phyloP scores from a whole-genome alignment of 2,329 filamentous ascomycete species.

The Albophoma yamanashiensis region DNA sequence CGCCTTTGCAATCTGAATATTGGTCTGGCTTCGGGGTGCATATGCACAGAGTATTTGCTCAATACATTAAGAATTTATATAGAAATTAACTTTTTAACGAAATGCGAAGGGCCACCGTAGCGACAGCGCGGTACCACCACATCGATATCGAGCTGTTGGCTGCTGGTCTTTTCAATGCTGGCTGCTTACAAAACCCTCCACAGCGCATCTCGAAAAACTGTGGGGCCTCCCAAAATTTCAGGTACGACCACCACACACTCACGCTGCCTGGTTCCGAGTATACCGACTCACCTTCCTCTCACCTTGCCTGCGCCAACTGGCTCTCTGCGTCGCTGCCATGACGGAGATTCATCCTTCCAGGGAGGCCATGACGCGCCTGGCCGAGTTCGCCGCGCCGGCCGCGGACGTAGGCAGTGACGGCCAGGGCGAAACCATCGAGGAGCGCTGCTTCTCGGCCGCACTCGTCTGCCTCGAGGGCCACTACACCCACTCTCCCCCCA shows the following conservation, averaged over 20 bases:
- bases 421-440: constrained; percentile 44
- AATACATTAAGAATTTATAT: neutral
- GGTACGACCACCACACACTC: neutral
- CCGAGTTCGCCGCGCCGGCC: constrained; percentile 11
- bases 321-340: neutral
- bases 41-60: no score
- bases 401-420: constrained; percentile 9
- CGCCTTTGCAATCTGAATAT: no score
- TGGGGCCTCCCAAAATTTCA: neutral
- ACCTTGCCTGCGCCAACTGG: neutral
- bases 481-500: constrained; percentile 44
- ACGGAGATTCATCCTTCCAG: neutral
- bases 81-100: neutral
- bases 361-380: constrained; percentile 14
- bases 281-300: neutral
- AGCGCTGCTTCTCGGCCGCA: constrained; percentile 49
- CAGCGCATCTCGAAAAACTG: neutral
- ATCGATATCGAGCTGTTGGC: neutral
- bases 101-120: no score
- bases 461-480: constrained; percentile 53
- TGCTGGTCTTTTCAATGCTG: neutral
- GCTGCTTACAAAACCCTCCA: neutral
- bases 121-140: neutral
- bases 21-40: no score
- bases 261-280: neutral